Evolutionary conservation across 257 asterid species (phyloP), one percentile per base, ranked within the genome.

Genomic region (Linaria vulgaris): DNA sequence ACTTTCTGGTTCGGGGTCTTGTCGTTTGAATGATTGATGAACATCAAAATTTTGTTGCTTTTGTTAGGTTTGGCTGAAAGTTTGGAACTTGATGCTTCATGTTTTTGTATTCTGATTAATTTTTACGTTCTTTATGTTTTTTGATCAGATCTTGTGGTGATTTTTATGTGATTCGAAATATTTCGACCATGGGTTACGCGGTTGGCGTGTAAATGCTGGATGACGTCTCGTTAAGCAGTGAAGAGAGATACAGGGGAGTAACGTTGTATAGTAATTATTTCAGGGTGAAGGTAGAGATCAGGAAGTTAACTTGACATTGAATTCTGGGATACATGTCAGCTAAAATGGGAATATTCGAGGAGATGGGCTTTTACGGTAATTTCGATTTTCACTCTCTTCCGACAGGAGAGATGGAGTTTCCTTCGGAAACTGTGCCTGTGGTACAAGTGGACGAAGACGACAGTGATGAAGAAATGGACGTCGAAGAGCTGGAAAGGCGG

Each of bases 401-500:
- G 66, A 45, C 60, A 9, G 80, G 75, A n/a, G 85, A 69, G 58
- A 37, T 24, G 57, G 78, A 70, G 13, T 69, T 38, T 56, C 62
- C 63, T 21, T 73, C 56, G 0, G 86, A 69, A 44, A 60, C 43
- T 21, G 85, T 71, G 30, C 67, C 69, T 2, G 66, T 9, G 59
- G 84, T 72, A 27, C 70, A 63, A 44, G 77, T 49, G 37, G 85
- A 76, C 19, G 84, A 78, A 7, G 83, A 81, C 64, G 69, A 63
- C 62, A 79, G 86, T 61, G 85, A 79, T 41, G 86, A 84, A 44
- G 91, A 84, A 61, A 63, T 81, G 76, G 86, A 75, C 45, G 78
- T 78, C 0, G 84, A 77, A 30, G 84, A 79, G 67, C 73, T 84
- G 5, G 86, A 84, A 46, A 82, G 68, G 63, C 78, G 84, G 54